phyloP scores from a whole-genome alignment of 164 flowering plant genomes.

The Vitis vinifera region DNA sequence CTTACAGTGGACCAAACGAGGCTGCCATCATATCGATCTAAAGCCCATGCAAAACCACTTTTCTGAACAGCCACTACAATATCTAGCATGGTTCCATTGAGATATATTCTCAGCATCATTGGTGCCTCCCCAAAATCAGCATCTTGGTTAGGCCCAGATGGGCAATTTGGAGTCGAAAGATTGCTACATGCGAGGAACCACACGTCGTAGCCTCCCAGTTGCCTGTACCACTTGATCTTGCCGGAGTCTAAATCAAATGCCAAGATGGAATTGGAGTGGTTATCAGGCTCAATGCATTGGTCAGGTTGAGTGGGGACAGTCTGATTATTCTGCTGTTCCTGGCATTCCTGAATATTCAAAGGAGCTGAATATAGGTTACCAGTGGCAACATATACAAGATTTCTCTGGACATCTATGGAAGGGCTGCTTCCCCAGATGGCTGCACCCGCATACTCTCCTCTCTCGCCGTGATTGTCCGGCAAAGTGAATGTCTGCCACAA shows the following conservation, averaged over 20 bases:
- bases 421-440: conserved; percentile 46
- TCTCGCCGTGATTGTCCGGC: conserved; percentile 31
- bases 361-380: conserved; percentile 45
- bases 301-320: conserved; percentile 23
- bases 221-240: conserved; percentile 34
- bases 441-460: conserved; percentile 35
- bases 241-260: conserved; percentile 37
- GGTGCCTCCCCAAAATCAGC: conserved; percentile 42
- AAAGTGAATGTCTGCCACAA: conserved; percentile 39
- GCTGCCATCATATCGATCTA: conserved; percentile 31
- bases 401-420: conserved; percentile 25
- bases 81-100: conserved; percentile 21
- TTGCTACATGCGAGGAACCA: conserved; percentile 26
- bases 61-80: conserved; percentile 37
- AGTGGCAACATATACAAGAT: conserved; percentile 34
- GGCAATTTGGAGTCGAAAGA: conserved; percentile 24
- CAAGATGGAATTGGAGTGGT: conserved; percentile 31
- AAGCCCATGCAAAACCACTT: conserved; percentile 44
- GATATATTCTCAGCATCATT: conserved; percentile 23
- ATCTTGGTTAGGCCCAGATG: conserved; percentile 35
- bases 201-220: conserved; percentile 44
- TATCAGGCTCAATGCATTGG: conserved; percentile 32
- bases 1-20: conserved; percentile 35
- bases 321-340: conserved; percentile 27
- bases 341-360: conserved; percentile 22